Percentiles rank a stretch among this genome's conserved stretches.
Evolutionary conservation across 1,284 basidiomycete species (phyloP).

Genomic region (Ganoderma lucidum): DNA sequence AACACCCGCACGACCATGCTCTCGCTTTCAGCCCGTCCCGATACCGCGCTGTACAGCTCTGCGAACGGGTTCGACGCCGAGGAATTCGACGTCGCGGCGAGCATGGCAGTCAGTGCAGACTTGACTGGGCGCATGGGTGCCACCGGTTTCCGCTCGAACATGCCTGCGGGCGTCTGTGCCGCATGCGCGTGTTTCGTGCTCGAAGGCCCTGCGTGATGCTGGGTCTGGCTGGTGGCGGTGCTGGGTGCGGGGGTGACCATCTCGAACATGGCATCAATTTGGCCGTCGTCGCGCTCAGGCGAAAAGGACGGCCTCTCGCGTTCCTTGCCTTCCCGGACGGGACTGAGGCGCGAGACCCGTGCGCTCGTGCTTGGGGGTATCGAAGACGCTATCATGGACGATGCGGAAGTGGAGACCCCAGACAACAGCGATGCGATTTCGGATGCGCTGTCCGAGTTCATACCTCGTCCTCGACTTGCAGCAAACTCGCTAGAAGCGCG

Average conservation of each 20-base stretch:
- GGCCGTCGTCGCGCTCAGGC: constrained; percentile 37
- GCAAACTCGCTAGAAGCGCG: constrained; percentile 51
- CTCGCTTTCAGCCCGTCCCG: constrained; percentile 72
- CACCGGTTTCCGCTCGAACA: constrained; percentile 63
- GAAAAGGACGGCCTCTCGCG: constrained; percentile 36
- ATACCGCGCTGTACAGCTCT: constrained; percentile 83
- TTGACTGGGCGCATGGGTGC: constrained; percentile 47
- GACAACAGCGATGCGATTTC: constrained; percentile 66
- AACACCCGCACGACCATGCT: constrained; percentile 81
- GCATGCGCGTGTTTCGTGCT: constrained; percentile 16
- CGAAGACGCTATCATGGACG: constrained; percentile 54
- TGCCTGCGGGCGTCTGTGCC: constrained; percentile 32
- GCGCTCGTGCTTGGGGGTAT: constrained; percentile 50
- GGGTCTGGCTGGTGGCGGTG: constrained; percentile 26
- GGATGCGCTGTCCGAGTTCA: constrained; percentile 62
- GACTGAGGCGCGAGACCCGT: constrained; percentile 65
- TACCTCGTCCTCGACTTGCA: constrained; percentile 38
- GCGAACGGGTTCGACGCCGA: constrained; percentile 82
- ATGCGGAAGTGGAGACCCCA: constrained; percentile 56
- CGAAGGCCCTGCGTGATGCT: constrained; percentile 8
- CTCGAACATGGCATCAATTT: constrained; percentile 54
- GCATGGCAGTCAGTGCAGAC: constrained; percentile 73
- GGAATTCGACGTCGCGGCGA: constrained; percentile 61
- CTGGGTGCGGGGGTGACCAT: constrained; percentile 49
- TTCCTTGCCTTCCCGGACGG: constrained; percentile 64